Base-by-base conservation (phyloP, 257 asterid species). In the Lithospermum erythrorhizon region DNA sequence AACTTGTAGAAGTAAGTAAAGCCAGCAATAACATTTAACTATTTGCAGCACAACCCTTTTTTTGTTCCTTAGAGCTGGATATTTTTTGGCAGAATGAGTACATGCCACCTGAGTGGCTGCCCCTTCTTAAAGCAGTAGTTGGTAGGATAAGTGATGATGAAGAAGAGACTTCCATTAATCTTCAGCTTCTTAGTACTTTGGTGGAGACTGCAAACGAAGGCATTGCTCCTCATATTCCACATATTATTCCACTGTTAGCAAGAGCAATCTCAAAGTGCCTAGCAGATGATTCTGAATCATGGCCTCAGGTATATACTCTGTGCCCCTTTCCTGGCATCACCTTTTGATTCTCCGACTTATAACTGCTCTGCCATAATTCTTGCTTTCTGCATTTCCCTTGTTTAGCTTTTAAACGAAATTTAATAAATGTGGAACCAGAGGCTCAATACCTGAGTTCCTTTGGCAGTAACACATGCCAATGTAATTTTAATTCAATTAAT, bases 21-120 rank as follows among this genome's bases (percentile, higher is more conserved):
- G 6, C 19, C 8, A 48, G 57, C 59, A 32, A n/a, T 41, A 21
- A 51, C 18, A 13, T 32, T 61, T 54, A 27, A 24, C 55, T 66
- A 20, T 59, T 59, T 29, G 20, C n/a, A 35, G 10, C 27, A 29
- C 52, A n/a, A 59, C 20, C 49, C 14, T 41, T 11, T 11, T 41
- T 11, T 11, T 13, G 49, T 41, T 41, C 49, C 49, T 41, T 41
- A 41, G 49, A 13, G 16, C 49, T 41, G 49, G 49, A 41, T 41
- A 41, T 55, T 19, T 57, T 2, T 69, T 69, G 51, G 66, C 76
- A 76, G 82, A 73, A 76, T 67, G 79, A 73, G 60, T 73, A 57
- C 74, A 69, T 66, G 73, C 82, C 82, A 55, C 73, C 70, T 27
- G 82, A 73, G 58, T 76, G 76, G 82, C 62, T 76, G 49, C 71